Evolutionary conservation across 2,329 filamentous ascomycete species (phyloP).

Genomic region (Colletotrichum sp.): DNA sequence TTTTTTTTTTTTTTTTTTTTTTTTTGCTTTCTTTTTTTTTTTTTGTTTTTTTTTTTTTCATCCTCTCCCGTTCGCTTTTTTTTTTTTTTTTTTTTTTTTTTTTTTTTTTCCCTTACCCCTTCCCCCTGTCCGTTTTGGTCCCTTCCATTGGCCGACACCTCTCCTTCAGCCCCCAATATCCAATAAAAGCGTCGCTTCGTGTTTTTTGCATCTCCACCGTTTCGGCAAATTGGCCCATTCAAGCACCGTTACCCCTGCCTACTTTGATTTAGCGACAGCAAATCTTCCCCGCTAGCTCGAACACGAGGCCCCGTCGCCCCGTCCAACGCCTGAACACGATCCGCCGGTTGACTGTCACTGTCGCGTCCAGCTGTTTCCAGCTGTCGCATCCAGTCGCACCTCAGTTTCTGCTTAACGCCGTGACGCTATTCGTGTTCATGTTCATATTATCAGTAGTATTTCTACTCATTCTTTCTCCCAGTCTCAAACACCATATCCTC

Average conservation of each 20-base stretch:
- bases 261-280: neutral
- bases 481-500: neutral
- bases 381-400: neutral
- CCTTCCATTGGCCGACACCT: neutral
- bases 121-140: neutral
- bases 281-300: slow-evolving; percentile 8
- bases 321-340: neutral
- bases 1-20: too few species aligned
- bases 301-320: slow-evolving; percentile 14
- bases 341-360: neutral
- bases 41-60: too few species aligned
- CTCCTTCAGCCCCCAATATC: neutral
- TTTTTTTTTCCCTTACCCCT: neutral
- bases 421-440: neutral
- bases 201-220: neutral
- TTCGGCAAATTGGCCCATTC: slow-evolving; percentile 27
- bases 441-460: neutral
- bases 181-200: slow-evolving; percentile 4
- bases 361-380: neutral
- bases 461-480: neutral
- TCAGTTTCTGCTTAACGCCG: neutral
- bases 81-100: too few species aligned
- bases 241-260: slow-evolving; percentile 10
- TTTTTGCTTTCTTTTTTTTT: too few species aligned
- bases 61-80: too few species aligned